Conservation (phyloP, 2,329 filamentous ascomycete genomes). For the Fusarium bactridioides region DNA sequence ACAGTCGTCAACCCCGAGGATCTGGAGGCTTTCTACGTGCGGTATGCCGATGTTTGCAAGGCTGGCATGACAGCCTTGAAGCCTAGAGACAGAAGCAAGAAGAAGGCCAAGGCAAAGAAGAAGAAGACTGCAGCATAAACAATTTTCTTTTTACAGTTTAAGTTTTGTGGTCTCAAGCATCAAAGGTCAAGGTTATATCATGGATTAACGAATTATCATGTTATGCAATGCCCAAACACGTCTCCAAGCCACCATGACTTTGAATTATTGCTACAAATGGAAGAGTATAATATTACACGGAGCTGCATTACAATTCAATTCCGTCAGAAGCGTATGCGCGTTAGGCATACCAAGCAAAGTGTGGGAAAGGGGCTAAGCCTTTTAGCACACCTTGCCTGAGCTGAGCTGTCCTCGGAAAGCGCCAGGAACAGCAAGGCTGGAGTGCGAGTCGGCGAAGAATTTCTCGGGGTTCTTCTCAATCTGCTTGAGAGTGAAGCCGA, state of each 20-base stretch:
- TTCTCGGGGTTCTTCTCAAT: constrained; percentile 58
- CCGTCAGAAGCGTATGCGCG: background rate
- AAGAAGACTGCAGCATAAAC: constrained; percentile 58
- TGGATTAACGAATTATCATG: constrained; percentile 33
- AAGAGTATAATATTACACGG: background rate
- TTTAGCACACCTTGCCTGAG: constrained; percentile 26
- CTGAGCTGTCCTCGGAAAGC: constrained; percentile 60
- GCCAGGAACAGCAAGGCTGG: constrained; percentile 56
- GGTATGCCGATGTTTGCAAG: constrained; percentile 93
- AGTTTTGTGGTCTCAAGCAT: background rate
- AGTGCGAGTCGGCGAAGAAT: constrained; percentile 64
- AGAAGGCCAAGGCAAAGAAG: constrained; percentile 79
- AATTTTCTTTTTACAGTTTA: background rate
- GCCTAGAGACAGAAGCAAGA: constrained; percentile 90
- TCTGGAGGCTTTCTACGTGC: constrained; percentile 80
- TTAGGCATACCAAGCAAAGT: background rate
- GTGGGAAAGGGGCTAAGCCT: background rate
- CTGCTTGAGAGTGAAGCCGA: constrained; percentile 57
- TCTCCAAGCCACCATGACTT: constrained; percentile 7
- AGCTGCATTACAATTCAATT: background rate
- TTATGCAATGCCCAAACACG: constrained; percentile 1
- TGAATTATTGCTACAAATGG: background rate
- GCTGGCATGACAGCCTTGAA: constrained; percentile 87
- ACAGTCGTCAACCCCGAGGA: constrained; percentile 81
- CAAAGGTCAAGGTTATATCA: constrained; percentile 3